These are phyloP conservation scores for Lipomyces starkeyi DNA, from an alignment of 805 yeast species.

Conservation along the genomic window DNA sequence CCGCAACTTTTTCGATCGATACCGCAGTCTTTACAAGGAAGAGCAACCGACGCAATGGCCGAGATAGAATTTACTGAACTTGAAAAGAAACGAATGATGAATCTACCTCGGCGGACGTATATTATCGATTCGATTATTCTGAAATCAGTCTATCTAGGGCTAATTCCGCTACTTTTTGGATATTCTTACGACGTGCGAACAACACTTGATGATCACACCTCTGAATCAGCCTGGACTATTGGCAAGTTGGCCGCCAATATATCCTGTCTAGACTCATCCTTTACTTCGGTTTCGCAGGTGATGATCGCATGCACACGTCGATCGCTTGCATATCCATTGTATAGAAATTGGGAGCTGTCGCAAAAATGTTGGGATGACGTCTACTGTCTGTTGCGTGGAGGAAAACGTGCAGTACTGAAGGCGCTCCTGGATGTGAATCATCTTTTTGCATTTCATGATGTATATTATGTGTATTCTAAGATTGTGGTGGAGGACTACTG, in stretches of 20 bases:
- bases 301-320: slow-evolving; percentile 71
- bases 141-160: slow-evolving; percentile 63
- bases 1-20: slow-evolving; percentile 16
- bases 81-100: slow-evolving; percentile 70
- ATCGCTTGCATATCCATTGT: slow-evolving; percentile 79
- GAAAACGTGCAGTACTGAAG: slow-evolving; percentile 68
- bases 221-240: slow-evolving; percentile 93
- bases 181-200: slow-evolving; percentile 77
- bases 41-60: slow-evolving; percentile 5
- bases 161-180: slow-evolving; percentile 72
- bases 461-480: slow-evolving; percentile 82
- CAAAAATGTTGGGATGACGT: slow-evolving; percentile 77
- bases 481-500: slow-evolving; percentile 78
- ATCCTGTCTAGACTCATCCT: slow-evolving; percentile 63
- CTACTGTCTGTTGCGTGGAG: slow-evolving; percentile 65
- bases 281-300: slow-evolving; percentile 56
- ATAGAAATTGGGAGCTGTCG: slow-evolving; percentile 68
- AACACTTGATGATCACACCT: slow-evolving; percentile 70
- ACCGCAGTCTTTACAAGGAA: slow-evolving; percentile 15
- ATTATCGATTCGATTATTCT: slow-evolving; percentile 55
- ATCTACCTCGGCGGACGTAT: slow-evolving; percentile 68
- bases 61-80: slow-evolving; percentile 59
- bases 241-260: slow-evolving; percentile 87
- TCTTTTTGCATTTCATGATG: slow-evolving; percentile 79
- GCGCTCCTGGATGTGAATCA: slow-evolving; percentile 67